phyloP scores from a whole-genome alignment of 2,329 filamentous ascomycete species.

The Penicillium sp. region DNA sequence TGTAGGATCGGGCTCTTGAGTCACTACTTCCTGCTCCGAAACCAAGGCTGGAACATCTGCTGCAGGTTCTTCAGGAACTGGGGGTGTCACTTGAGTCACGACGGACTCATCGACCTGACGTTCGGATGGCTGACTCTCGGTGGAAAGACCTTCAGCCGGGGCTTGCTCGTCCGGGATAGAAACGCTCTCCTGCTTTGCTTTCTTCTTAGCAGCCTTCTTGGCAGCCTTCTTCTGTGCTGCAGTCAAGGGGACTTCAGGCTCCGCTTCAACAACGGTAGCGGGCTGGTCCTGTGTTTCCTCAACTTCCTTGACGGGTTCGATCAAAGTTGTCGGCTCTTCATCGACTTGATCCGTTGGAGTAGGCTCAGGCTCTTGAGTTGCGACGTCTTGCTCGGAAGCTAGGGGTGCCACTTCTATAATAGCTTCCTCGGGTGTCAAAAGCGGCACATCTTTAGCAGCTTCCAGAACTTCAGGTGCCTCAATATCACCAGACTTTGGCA shows the following conservation, averaged over 20 bases:
- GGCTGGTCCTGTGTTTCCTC: background rate
- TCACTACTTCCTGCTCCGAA: background rate
- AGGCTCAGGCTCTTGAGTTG: constrained; percentile 5
- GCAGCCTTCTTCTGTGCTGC: constrained; percentile 33
- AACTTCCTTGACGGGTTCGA: background rate
- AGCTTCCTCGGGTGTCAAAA: background rate
- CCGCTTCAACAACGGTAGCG: constrained; percentile 7
- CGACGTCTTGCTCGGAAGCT: background rate
- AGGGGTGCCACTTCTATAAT: constrained; percentile 1
- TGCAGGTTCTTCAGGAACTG: background rate
- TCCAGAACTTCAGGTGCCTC: constrained; percentile 10
- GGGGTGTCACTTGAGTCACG: background rate
- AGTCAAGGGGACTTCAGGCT: constrained; percentile 18
- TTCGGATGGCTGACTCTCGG: background rate
- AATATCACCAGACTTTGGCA: background rate
- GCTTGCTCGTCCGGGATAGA: constrained; percentile 12
- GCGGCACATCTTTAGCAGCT: background rate
- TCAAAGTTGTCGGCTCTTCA: background rate
- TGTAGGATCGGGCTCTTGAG: constrained; percentile 5
- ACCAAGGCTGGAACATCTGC: constrained; percentile 1
- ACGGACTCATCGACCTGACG: background rate
- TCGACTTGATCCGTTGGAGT: background rate
- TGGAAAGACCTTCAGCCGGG: constrained; percentile 1
- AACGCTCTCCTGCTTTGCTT: constrained; percentile 18
- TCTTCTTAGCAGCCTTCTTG: constrained; percentile 38